Evolutionary conservation across 139 green algal genomes (phyloP), one percentile per base, ranked within the genome.

Genomic region (Diplosphaera chodatii): DNA sequence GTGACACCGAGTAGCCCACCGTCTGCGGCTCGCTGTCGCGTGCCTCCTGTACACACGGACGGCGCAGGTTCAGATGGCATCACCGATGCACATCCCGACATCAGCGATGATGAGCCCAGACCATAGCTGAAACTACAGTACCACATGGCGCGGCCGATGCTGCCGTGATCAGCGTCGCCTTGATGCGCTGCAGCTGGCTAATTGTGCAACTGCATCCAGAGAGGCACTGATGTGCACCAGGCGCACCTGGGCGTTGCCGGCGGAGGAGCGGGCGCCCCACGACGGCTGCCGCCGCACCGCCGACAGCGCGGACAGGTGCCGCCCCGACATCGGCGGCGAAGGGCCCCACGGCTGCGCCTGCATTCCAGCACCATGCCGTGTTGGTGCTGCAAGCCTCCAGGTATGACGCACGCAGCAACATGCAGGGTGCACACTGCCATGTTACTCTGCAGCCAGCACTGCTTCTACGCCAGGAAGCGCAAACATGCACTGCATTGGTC

Each of bases 231-330:
- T 62, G n/a, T n/a, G n/a, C n/a, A n/a, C 6, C 25, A 30, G 13
- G 56, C 27, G 25, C 34, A 29, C 56, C n/a, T 59, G 23, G 32
- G 16, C 32, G 32, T 8, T 6, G 32, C 22, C 37, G 13, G 48
- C 31, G 2, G 32, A 74, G 32, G 78, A 84, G 28, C 74, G 40
- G 41, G 31, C 67, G 6, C 65, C 77, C 81, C 78, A 90, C 29
- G 80, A 88, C 1, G 77, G 74, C 48, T 59, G 48, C 27, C 82
- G 79, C 1, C 84, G 73, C 28, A 87, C 81, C 8, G 84, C 78
- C 8, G 78, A 83, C 0, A 79, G 71, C 5, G 69, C 76, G 32
- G 82, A 71, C 32, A 88, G 80, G 41, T 88, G 83, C 1, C 77
- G 68, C n/a, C 75, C 82, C 10, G 75, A 78, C 55, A 87, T 78